Conservation (phyloP, 805 yeast species). For the Monosporozyma servazzii region DNA sequence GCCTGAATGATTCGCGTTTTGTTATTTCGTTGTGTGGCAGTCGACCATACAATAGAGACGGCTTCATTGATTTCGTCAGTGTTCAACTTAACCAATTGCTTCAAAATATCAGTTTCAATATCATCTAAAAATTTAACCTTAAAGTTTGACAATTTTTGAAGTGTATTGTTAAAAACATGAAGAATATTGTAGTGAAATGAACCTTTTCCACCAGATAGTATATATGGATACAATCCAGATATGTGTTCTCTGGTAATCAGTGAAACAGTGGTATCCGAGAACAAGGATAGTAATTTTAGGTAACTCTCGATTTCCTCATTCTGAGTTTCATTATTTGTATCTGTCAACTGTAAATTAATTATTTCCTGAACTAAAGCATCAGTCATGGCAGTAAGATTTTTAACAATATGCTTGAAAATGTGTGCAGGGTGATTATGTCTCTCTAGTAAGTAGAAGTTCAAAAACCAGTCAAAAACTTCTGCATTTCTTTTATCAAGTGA, state of each 20-base stretch:
- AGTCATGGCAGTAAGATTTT: slow-evolving; percentile 12
- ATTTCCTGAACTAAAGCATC: slow-evolving; percentile 22
- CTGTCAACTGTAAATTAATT: slow-evolving; percentile 25
- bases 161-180: slow-evolving; percentile 42
- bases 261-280: slow-evolving; percentile 44
- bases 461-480: slow-evolving; percentile 39
- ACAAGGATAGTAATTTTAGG: slow-evolving; percentile 37
- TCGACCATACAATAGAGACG: slow-evolving; percentile 55
- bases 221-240: slow-evolving; percentile 52
- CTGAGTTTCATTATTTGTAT: slow-evolving; percentile 10
- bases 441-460: slow-evolving; percentile 37
- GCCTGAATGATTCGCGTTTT: slow-evolving; percentile 49
- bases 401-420: slow-evolving; percentile 6
- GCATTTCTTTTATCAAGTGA: slow-evolving; percentile 32
- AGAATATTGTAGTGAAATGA: slow-evolving; percentile 40
- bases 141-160: slow-evolving; percentile 38
- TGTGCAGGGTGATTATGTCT: slow-evolving; percentile 13
- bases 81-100: slow-evolving; percentile 50
- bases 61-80: slow-evolving; percentile 61
- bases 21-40: slow-evolving; percentile 40
- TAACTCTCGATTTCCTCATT: slow-evolving; percentile 1
- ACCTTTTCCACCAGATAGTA: slow-evolving; percentile 42
- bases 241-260: slow-evolving; percentile 61
- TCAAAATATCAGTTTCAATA: slow-evolving; percentile 44
- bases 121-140: slow-evolving; percentile 42